Evolutionary conservation across 768 basidiomycete genomes (phyloP).

Genomic region (Trametes villosa): DNA sequence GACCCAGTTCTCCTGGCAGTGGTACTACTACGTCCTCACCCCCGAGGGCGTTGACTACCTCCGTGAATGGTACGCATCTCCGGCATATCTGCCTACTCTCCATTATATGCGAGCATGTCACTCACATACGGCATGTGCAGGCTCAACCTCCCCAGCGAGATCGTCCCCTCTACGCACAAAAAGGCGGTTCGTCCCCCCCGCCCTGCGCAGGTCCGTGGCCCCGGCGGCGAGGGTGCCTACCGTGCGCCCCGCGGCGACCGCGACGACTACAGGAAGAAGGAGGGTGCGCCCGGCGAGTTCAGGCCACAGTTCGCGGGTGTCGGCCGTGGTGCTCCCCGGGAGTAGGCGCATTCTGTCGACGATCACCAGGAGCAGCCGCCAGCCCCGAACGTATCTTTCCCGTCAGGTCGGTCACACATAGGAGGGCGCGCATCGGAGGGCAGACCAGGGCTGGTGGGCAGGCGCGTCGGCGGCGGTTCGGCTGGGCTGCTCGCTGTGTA

Average conservation of each 20-base stretch:
- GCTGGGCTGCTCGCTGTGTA: conserved; percentile 20
- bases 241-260: conserved; percentile 86
- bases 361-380: conserved; percentile 13
- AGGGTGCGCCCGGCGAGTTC: conserved; percentile 86
- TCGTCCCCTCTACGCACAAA: conserved; percentile 97
- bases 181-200: conserved; percentile 89
- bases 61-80: conserved; percentile 71
- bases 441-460: conserved; percentile 13
- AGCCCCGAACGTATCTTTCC: neutral
- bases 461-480: conserved; percentile 23
- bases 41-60: conserved; percentile 97
- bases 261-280: conserved; percentile 92
- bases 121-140: conserved; percentile 39
- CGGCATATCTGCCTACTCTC: neutral
- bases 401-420: conserved; percentile 2
- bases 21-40: conserved; percentile 97
- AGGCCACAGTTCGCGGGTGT: conserved; percentile 88
- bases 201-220: conserved; percentile 69
- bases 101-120: too few relatives aligned
- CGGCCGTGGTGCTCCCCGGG: conserved; percentile 84
- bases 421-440: conserved; percentile 12
- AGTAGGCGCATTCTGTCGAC: conserved; percentile 39
- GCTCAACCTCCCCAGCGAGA: conserved; percentile 93
- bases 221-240: conserved; percentile 80
- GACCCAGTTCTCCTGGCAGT: conserved; percentile 99